Evolutionary conservation across 306 rosid species (phyloP), one percentile per base, ranked within the genome.

Genomic region (Medicago lupulina): DNA sequence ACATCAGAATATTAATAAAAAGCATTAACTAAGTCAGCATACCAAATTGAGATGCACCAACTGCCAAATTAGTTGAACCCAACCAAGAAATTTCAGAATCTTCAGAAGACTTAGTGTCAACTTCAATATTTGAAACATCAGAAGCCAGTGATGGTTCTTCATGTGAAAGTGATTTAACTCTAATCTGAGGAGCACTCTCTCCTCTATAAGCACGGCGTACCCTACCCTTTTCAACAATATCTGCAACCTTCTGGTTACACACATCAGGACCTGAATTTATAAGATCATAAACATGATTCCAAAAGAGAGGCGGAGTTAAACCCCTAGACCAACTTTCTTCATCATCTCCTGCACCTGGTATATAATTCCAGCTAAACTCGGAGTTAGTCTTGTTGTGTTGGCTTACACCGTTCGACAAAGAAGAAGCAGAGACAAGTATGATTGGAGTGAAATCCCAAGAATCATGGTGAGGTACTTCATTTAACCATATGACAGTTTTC

Each of bases 241-340:
- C 96, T 15, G 96, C 93, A 17, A 92, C 89, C 78, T 81, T 90
- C 81, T 84, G 95, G 82, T 92, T 92, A 79, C 98, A 90, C 31
- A 76, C n/a, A 31, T 90, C 89, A 10, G 97, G 98, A 34, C 95
- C 92, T 0, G 92, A 83, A 76, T 75, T 86, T 81, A 90, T 86
- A 81, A 92, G 81, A 80, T 88, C 97, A 79, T 87, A 82, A 69
- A 82, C 97, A 70, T 90, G 76, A 15, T 71, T 82, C 98, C 98
- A 90, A 40, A 94, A 94, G 19, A 94, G 88, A 55, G 54, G 53
- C 5, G 96, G 98, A 49, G 95, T 79, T 76, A 94, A 84, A 54
- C 98, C 90, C 81, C 91, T 86, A 4, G 98, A 92, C 96, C 97
- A 94, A 71, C 93, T 91, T 87, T 94, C 98, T 86, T 94, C 98